Evolutionary conservation across 139 green algal species (phyloP), one percentile per base, ranked within the genome.

Genomic region (Yamagishiella unicocca): DNA sequence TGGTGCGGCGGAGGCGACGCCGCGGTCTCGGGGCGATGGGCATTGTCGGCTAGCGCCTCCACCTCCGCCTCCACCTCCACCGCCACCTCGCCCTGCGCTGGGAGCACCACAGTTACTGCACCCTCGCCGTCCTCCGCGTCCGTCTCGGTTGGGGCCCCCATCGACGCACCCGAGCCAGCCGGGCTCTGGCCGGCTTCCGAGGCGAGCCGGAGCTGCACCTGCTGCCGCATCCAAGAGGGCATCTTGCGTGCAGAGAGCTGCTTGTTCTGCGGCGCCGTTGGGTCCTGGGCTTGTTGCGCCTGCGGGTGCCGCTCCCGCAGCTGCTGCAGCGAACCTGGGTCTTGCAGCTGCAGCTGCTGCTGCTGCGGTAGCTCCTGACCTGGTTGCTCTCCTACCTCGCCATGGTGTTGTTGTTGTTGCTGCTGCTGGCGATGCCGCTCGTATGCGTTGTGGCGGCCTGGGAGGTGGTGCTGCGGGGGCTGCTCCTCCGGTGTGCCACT

Each of bases 221-320:
- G 53, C 75, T 25, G 35, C 53, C 35, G 50, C 75, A 83, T 83
- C 75, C 75, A 83, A 2, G 54, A 24, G 5, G 75, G 75, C 75
- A 83, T 83, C 33, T 70, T 70, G 2, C 22, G 9, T 9, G 25
- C 66, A 14, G 66, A 46, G 17, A 74, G 66, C 33, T 25, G 66
- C 31, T 45, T 25, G 33, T 10, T 21, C 31, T 12, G 62, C 62
- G n/a, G 62, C 62, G 62, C 29, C 62, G 62, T 27, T 5, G 62
- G 62, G 17, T 27, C 62, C n/a, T n/a, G n/a, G n/a, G n/a, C n/a
- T n/a, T n/a, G n/a, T n/a, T n/a, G n/a, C n/a, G n/a, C n/a, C n/a
- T n/a, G n/a, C 10, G 22, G 62, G 2, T 40, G 74, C 14, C 7
- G 29, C 67, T 53, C n/a, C 67, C n/a, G n/a, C n/a, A n/a, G n/a